phyloP scores from a whole-genome alignment of 1,139 yeast genomes.

The Chernovozyma aurita region DNA sequence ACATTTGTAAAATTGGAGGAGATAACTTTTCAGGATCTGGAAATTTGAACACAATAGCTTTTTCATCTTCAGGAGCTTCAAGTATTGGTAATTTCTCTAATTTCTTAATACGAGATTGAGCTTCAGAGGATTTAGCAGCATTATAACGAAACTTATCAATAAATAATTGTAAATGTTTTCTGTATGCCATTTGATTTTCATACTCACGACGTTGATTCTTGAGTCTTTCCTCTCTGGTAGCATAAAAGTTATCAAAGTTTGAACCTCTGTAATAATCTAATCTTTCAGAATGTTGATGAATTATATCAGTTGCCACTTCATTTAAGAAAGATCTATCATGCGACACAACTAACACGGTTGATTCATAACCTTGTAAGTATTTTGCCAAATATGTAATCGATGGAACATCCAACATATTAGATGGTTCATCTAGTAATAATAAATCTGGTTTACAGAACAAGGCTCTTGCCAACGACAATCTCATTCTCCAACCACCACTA shows the following conservation, averaged over 20 bases:
- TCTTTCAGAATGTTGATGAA: conserved; percentile 95
- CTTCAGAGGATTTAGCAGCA: conserved; percentile 96
- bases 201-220: conserved; percentile 92
- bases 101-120: conserved; percentile 95
- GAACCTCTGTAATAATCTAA: conserved; percentile 94
- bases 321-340: conserved; percentile 96
- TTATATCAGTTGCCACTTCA: conserved; percentile 97
- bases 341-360: conserved; percentile 92
- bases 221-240: conserved; percentile 92
- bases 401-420: conserved; percentile 99
- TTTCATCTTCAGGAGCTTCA: conserved; percentile 95
- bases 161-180: conserved; percentile 88
- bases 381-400: conserved; percentile 90
- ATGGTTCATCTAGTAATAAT: conserved; percentile 91
- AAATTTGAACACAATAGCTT: conserved; percentile 77
- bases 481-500: conserved; percentile 99
- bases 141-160: conserved; percentile 95
- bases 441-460: conserved; percentile 89
- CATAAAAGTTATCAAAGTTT: conserved; percentile 86
- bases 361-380: conserved; percentile 82
- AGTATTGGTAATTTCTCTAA: conserved; percentile 88
- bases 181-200: conserved; percentile 93
- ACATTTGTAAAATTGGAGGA: conserved; percentile 90
- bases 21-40: conserved; percentile 93
- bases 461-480: conserved; percentile 96